These are phyloP conservation scores for Colletotrichum sp. DNA, from an alignment of 2,329 filamentous ascomycete genomes.

Conservation along the genomic window DNA sequence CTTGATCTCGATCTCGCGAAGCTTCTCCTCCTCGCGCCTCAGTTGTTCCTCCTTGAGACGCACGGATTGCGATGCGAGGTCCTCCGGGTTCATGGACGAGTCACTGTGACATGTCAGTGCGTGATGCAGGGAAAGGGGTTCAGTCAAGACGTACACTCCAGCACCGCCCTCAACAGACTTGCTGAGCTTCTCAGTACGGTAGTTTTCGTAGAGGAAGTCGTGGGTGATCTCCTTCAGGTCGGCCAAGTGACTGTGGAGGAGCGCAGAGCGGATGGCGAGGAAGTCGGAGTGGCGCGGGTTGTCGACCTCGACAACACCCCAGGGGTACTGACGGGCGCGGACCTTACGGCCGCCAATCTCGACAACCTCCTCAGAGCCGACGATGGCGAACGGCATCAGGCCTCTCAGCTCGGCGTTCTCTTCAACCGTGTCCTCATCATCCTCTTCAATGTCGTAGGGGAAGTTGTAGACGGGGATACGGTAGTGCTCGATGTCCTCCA, in stretches of 20 bases:
- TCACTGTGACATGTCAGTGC: slow-evolving; percentile 55
- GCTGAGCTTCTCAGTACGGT: slow-evolving; percentile 99
- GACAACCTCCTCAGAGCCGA: slow-evolving; percentile 93
- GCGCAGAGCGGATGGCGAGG: slow-evolving; percentile 92
- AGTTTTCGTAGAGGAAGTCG: slow-evolving; percentile 99
- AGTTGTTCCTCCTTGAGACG: slow-evolving; percentile 99
- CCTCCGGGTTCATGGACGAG: slow-evolving; percentile 96
- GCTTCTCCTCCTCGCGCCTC: slow-evolving; percentile 98
- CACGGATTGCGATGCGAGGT: slow-evolving; percentile 94
- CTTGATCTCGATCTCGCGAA: slow-evolving; percentile 99
- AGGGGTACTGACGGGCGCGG: slow-evolving; percentile 95
- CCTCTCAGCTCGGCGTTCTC: slow-evolving; percentile 98
- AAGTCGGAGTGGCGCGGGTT: slow-evolving; percentile 99
- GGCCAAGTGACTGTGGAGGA: slow-evolving; percentile 96
- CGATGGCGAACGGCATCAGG: slow-evolving; percentile 98
- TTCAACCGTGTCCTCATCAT: slow-evolving; percentile 98
- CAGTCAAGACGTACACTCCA: slow-evolving; percentile 72
- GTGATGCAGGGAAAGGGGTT: neutral
- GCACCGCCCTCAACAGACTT: slow-evolving; percentile 96
- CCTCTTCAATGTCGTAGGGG: slow-evolving; percentile 99
- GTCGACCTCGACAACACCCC: slow-evolving; percentile 98
- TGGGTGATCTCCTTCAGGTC: slow-evolving; percentile 99
- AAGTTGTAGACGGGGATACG: slow-evolving; percentile 99
- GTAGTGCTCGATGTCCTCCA: slow-evolving; percentile 99
- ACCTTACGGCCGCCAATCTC: slow-evolving; percentile 93